These are phyloP conservation scores for Coccomyxa sp. DNA, from an alignment of 139 green algal species.

Conservation along the genomic window DNA sequence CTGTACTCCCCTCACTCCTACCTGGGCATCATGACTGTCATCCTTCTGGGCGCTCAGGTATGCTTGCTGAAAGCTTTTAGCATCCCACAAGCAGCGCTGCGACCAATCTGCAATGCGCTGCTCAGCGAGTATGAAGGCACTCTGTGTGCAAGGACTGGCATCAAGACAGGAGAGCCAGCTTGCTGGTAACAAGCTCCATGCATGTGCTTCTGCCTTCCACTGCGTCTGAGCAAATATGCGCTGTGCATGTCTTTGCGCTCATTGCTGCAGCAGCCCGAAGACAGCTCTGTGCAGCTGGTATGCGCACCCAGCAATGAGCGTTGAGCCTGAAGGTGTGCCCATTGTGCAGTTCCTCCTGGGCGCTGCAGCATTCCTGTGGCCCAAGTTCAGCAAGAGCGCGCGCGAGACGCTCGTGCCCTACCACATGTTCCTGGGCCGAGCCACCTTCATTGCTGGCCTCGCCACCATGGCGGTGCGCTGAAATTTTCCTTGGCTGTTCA, in stretches of 20 bases:
- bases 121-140: background rate
- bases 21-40: slow-evolving; percentile 38
- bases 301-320: background rate
- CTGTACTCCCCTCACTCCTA: slow-evolving; percentile 61
- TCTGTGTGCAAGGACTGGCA: background rate
- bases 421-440: slow-evolving; percentile 34
- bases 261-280: background rate
- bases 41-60: slow-evolving; percentile 38
- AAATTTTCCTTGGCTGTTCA: background rate
- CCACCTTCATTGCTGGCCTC: slow-evolving; percentile 24
- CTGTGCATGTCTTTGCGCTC: background rate
- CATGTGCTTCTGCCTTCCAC: background rate
- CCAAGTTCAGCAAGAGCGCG: slow-evolving; percentile 16
- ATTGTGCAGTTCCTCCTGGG: slow-evolving; percentile 31
- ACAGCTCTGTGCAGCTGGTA: background rate
- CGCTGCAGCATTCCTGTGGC: slow-evolving; percentile 21
- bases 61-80: background rate
- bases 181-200: background rate
- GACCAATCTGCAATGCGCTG: background rate
- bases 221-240: background rate
- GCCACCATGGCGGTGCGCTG: slow-evolving; percentile 29
- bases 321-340: background rate
- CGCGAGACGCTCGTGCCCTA: slow-evolving; percentile 21
- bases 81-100: background rate
- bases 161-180: background rate